A percentile compares a stretch with the other conserved stretches of the same genome.
phyloP scores from a whole-genome alignment of 331 rosid genomes.

The Acacia concinna region DNA sequence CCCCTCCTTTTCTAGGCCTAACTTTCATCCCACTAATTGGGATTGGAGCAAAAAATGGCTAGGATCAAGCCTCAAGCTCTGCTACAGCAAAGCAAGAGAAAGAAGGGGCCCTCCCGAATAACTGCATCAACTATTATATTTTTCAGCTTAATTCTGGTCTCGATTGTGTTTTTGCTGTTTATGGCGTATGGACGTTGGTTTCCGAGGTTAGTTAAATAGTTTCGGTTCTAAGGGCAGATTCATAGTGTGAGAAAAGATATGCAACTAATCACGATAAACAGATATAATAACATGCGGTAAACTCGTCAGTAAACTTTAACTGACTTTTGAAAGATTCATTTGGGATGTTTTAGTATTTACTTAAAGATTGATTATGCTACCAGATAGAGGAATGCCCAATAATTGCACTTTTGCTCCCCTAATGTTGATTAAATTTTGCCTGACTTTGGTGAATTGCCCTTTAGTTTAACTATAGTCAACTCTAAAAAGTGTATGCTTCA shows the following conservation, averaged over 20 bases:
- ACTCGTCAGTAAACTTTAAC: constrained; percentile 1
- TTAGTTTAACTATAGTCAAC: constrained; percentile 24
- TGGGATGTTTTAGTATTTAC: constrained; percentile 9
- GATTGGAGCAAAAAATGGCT: constrained; percentile 51
- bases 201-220: constrained; percentile 46
- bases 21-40: constrained; percentile 21
- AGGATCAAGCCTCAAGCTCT: constrained; percentile 91
- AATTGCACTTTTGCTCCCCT: constrained; percentile 6
- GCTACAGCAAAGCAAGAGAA: constrained; percentile 85
- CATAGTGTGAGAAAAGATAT: constrained; percentile 13
- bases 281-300: neutral
- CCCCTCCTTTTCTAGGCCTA: constrained; percentile 6
- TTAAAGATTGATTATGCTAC: neutral
- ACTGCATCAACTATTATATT: constrained; percentile 52
- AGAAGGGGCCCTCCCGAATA: constrained; percentile 77
- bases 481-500: constrained; percentile 10
- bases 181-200: constrained; percentile 70
- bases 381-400: constrained; percentile 26
- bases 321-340: constrained; percentile 4
- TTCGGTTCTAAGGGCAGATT: constrained; percentile 20
- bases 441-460: constrained; percentile 3
- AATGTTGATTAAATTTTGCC: constrained; percentile 9
- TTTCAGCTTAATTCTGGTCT: constrained; percentile 52
- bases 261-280: neutral
- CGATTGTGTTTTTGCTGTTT: constrained; percentile 55